These are phyloP conservation scores for Lentinula sp. DNA, from an alignment of 768 basidiomycete genomes.

Conservation along the genomic window DNA sequence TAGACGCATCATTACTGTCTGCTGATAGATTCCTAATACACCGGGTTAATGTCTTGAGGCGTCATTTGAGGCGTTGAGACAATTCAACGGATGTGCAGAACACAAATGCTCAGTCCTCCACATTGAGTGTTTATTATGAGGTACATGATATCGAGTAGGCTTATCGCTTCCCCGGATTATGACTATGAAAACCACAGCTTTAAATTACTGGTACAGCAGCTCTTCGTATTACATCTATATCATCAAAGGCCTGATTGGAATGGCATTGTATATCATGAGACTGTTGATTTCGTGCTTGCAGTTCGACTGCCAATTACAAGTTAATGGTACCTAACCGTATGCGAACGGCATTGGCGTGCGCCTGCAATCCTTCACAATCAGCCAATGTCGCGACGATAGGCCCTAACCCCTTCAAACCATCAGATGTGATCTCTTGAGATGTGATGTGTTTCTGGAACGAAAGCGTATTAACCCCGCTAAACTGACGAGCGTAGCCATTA, in stretches of 20 bases:
- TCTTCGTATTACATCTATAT: too few species aligned
- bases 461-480: constrained; percentile 94
- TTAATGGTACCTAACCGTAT: constrained; percentile 49
- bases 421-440: constrained; percentile 82
- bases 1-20: neutral
- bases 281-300: too few species aligned
- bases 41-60: neutral
- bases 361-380: constrained; percentile 91
- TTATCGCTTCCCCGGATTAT: too few species aligned
- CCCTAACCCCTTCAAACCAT: constrained; percentile 73
- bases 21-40: neutral
- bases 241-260: too few species aligned
- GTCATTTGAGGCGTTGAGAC: too few species aligned
- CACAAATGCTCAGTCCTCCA: too few species aligned
- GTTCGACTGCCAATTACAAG: neutral
- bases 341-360: constrained; percentile 94
- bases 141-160: too few species aligned
- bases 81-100: too few species aligned
- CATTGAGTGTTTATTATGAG: too few species aligned
- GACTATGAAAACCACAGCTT: too few species aligned
- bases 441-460: constrained; percentile 99
- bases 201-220: too few species aligned
- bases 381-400: constrained; percentile 87
- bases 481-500: constrained; percentile 95
- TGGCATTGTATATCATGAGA: too few species aligned